Evolutionary conservation across 768 basidiomycete genomes (phyloP), one percentile per base, ranked within the genome.

Genomic region (Vararia minispora): DNA sequence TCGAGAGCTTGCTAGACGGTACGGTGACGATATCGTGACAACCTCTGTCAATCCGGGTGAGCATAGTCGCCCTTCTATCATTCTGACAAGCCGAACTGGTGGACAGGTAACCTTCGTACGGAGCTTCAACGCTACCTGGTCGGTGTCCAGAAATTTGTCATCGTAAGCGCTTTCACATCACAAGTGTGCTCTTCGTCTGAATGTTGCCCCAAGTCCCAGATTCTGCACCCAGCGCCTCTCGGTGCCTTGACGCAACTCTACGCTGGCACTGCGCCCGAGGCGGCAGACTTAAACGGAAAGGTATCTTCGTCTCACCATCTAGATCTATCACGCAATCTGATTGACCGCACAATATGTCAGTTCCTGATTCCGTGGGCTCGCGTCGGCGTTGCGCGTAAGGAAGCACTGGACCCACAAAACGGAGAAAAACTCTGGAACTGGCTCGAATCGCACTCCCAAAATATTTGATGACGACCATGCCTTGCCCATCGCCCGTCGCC

Each of bases 231-330:
- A 1, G 42, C 18, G 5, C 28, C 45, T 14, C 43, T 43, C 23
- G 70, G 70, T 3, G 64, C 62, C 8, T 50, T 71, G 33, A 64
- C 68, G 2, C 65, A 62, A 38, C 52, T 69, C 9, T 72, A 59
- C 44, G 65, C 62, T 6, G 68, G 62, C 1, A 65, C 64, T 12
- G 46, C 65, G 39, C 58, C 62, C 1, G 62, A 68, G 34, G 60
- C 54, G 6, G 56, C 41, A 3, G 52, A 50, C 4, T 43, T 60
- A 1, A 62, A 65, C 35, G 71, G 73, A 3, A 54, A 65, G 53
- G 69, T 70, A 10, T 17, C 42, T 24, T 13, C 45, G 28, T n/a
- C 14, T 10, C 16, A 12, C 8, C 14, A 26, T n/a, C 10, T 29
- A 28, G 11, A 37, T 28, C 7, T 25, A 24, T 16, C n/a, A n/a